These are phyloP conservation scores for Kodamaea nitidulidarum DNA, from an alignment of 805 yeast species.

Conservation along the genomic window DNA sequence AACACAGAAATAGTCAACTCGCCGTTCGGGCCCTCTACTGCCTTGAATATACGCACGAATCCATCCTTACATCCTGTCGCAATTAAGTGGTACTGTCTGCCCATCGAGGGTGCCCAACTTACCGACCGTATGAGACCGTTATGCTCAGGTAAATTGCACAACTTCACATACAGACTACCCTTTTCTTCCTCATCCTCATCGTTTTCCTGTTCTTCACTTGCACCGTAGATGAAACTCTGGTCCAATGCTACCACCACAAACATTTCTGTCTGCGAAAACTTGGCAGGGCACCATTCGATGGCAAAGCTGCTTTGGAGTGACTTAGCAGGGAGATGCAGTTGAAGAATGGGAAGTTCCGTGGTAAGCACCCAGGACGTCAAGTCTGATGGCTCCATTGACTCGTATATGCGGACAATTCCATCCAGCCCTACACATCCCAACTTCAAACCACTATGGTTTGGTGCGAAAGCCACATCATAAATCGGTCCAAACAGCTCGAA, in stretches of 20 bases:
- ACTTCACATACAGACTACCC: conserved; percentile 39
- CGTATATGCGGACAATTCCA: conserved; percentile 80
- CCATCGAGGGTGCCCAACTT: conserved; percentile 97
- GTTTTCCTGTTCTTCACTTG: conserved; percentile 10
- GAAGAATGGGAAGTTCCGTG: conserved; percentile 63
- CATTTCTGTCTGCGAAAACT: conserved; percentile 69
- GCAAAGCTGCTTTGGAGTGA: conserved; percentile 83
- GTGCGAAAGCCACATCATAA: conserved; percentile 87
- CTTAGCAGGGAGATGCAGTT: conserved; percentile 64
- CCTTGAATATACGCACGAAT: conserved; percentile 76
- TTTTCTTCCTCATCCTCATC: conserved; percentile 3
- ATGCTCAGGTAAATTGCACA: conserved; percentile 75
- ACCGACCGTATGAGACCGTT: conserved; percentile 82
- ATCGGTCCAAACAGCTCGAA: conserved; percentile 82
- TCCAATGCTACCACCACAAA: conserved; percentile 82
- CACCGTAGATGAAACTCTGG: conserved; percentile 72
- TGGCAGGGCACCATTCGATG: conserved; percentile 86
- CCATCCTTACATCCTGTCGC: conserved; percentile 98
- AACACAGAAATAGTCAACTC: conserved; percentile 51
- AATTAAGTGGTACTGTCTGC: conserved; percentile 77
- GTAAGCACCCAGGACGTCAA: conserved; percentile 76
- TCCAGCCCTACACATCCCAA: conserved; percentile 87
- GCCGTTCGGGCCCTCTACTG: conserved; percentile 42
- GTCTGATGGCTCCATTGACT: conserved; percentile 87
- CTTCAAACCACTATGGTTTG: conserved; percentile 74